Base-by-base conservation (phyloP, 768 basidiomycete species). In the Gloeopeniophorella convolvens region DNA sequence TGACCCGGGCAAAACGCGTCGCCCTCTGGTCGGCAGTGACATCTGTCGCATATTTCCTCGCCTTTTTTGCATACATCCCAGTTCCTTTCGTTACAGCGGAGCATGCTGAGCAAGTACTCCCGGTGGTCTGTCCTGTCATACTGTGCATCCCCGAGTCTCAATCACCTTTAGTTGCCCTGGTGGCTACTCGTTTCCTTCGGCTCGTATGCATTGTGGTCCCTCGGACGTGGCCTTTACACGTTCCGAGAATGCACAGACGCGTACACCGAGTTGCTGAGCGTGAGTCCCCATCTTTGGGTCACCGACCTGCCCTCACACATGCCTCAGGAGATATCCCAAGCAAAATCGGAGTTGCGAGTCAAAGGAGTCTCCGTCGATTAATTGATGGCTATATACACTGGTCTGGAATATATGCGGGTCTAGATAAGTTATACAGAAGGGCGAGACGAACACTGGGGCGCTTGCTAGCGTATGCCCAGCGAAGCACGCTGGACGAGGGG, bases 221-320 rank as follows among this genome's bases (percentile, higher is more conserved):
- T 90, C 16, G 87, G 89, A 9, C 78, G 79, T 74, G 88, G 87
- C 2, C 61, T 89, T 35, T 75, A 80, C 57, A 81, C 81, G 2
- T 84, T 88, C 59, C 69, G 77, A 59, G 88, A 90, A 58, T 86
- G 85, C 62, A 83, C 85, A 33, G 85, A 89, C 57, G 87, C 88
- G 4, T 86, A 89, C 57, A 71, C 76, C 11, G 83, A 85, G 63
- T 65, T 89, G 45, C 69, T 86, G 56, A 60, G 64, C 60, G 85
- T 85, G 62, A 67, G 78, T 70, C 39, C 10, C 15, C 30, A 15
- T 18, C 10, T 11, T 55, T 24, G 20, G n/a, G 27, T 16, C 16
- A 15, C 7, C 26, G 15, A 35, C 42, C 13, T 42, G 16, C 36
- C 31, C 32, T 11, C 16, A 41, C 21, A n/a, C 20, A n/a, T 44